Evolutionary conservation across 192 early-diverging fungal species (phyloP).

Genomic region (Jimgerdemannia lactiflua): DNA sequence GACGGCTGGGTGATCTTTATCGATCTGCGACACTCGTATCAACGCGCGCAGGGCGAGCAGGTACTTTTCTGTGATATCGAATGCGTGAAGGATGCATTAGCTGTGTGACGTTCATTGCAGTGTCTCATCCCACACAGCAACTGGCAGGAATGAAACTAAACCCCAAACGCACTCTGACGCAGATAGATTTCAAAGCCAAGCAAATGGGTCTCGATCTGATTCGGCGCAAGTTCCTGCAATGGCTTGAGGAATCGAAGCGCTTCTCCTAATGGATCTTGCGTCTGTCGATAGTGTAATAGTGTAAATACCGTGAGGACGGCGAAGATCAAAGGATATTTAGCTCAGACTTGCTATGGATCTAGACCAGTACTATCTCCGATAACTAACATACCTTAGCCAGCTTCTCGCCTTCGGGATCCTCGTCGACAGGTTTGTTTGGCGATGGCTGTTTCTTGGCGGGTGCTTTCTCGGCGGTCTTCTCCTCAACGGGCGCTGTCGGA

Average conservation of each 20-base stretch:
- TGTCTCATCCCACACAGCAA: too few species aligned
- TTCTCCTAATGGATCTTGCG: constrained; percentile 65
- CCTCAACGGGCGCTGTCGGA: constrained; percentile 26
- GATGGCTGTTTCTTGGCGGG: constrained; percentile 41
- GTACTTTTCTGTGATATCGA: constrained; percentile 51
- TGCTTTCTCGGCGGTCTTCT: constrained; percentile 42
- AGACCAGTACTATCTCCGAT: too few species aligned
- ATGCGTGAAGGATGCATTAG: too few species aligned
- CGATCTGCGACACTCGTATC: constrained; percentile 43
- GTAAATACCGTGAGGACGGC: too few species aligned
- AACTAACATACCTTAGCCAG: constrained; percentile 15
- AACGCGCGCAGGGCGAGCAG: constrained; percentile 64
- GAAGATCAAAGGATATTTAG: too few species aligned
- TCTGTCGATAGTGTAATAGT: constrained; percentile 37
- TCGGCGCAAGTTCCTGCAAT: constrained; percentile 55
- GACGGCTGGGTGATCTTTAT: constrained; percentile 35
- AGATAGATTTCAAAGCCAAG: constrained; percentile 68
- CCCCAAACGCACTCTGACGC: constrained; percentile 21
- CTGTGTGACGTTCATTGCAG: too few species aligned
- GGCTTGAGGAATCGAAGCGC: constrained; percentile 77
- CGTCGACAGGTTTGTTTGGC: constrained; percentile 46
- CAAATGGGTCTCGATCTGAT: constrained; percentile 56
- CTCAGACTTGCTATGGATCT: too few species aligned
- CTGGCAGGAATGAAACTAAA: too few species aligned
- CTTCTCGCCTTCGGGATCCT: constrained; percentile 73